Base-by-base conservation (phyloP, 345 rosid genomes). In the Eucalyptus camaldulensis region DNA sequence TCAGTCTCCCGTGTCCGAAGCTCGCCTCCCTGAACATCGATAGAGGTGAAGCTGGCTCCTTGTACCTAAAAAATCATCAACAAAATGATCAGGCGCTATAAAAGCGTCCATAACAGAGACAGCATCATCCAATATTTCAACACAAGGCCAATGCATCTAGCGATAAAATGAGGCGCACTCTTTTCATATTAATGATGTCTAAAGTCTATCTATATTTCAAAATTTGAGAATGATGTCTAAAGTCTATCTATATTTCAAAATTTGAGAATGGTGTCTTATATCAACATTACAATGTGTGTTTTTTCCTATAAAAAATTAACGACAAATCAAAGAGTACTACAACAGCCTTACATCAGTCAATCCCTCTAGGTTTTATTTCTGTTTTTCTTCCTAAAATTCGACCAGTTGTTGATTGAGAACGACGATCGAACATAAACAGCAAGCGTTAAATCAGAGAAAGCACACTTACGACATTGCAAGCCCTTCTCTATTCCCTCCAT, bases 401-500 rank as follows among this genome's bases (percentile, higher is more conserved):
- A n/a, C 19, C 21, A 31, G 50, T 22, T 81, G n/a, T 17, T 81
- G 33, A 44, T 83, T 22, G n/a, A 33, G 25, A 86, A 86, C 5
- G 1, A 50, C 9, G 27, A 86, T 50, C 37, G 60, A 86, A 56
- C 45, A 51, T 40, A 56, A 29, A 87, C 62, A 31, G 12, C 2
- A 5, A n/a, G 40, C 8, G 4, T 87, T 51, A 31, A 72, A 21
- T 72, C 25, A 33, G 44, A 72, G 81, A 85, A 10, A 62, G 58
- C 24, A n/a, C 58, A 37, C 97, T 90, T 88, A 95, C 99, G 43
- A 44, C 50, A 89, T 86, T 44, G 99, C 99, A 80, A 96, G 98
- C 17, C 99, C 99, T 92, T 96, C 99, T 72, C 96, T 92, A 85
- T 97, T 97, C 53, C 98, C 99, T 88, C 99, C 99, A 22, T 96